A percentile compares a stretch with the other conserved stretches of the same genome.
phyloP scores from a whole-genome alignment of 352 stramenopile species.

The Porosira glacialis region DNA sequence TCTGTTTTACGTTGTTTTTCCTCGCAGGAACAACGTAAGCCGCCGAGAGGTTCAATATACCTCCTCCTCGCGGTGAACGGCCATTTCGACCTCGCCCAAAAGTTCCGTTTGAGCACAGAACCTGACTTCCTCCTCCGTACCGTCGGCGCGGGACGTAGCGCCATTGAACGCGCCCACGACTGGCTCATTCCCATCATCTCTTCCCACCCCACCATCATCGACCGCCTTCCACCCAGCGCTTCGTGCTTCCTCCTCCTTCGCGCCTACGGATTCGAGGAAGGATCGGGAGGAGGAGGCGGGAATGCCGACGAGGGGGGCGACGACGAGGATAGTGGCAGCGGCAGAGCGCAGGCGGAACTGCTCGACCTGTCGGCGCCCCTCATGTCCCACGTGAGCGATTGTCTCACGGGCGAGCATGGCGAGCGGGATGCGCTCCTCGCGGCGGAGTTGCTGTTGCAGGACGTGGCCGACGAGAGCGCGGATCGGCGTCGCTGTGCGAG shows the following conservation, averaged over 20 bases:
- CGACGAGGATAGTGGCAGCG: too few species aligned
- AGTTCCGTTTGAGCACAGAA: conserved; percentile 50
- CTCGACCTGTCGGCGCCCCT: conserved; percentile 64
- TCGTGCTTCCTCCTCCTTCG: conserved; percentile 73
- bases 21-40: conserved; percentile 55
- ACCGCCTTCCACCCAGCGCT: conserved; percentile 56
- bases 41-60: conserved; percentile 71
- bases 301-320: too few species aligned
- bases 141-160: conserved; percentile 62
- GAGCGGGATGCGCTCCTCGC: conserved; percentile 52
- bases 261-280: conserved; percentile 68
- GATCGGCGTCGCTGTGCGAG: conserved; percentile 62
- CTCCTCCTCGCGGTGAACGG: conserved; percentile 65
- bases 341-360: too few species aligned
- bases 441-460: conserved; percentile 66
- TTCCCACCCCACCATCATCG: conserved; percentile 59
- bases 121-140: conserved; percentile 76
- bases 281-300: too few species aligned
- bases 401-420: conserved; percentile 60
- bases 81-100: conserved; percentile 57
- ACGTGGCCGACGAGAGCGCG: conserved; percentile 61
- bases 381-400: conserved; percentile 63
- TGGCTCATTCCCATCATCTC: conserved; percentile 80
- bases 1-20: neutral
- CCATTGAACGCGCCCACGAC: conserved; percentile 75